Conservation (phyloP, 768 basidiomycete species). For the Leccinum subtestaceum region DNA sequence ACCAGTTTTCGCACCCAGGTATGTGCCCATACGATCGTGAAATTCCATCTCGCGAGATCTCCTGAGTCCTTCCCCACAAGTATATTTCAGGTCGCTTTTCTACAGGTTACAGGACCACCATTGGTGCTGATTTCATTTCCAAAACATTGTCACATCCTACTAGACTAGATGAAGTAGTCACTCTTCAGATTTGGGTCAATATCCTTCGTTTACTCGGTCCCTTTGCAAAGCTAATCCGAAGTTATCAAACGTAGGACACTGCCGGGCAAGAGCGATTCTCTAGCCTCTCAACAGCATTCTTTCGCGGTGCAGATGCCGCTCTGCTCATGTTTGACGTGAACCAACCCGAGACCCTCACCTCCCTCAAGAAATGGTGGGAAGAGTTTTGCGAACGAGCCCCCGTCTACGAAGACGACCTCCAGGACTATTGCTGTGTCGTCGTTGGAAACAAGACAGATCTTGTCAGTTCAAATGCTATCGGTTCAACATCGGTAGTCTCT, state of each 20-base stretch:
- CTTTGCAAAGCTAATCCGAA: conserved; percentile 4
- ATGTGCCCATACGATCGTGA: conserved; percentile 20
- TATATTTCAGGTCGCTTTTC: conserved; percentile 78
- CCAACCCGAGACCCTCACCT: conserved; percentile 53
- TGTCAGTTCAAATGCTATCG: conserved; percentile 10
- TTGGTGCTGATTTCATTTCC: conserved; percentile 85
- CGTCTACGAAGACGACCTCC: conserved; percentile 57
- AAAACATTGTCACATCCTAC: conserved; percentile 66
- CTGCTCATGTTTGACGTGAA: conserved; percentile 82
- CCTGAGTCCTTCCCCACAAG: conserved; percentile 33
- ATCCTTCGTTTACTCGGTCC: background rate
- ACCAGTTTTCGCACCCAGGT: conserved; percentile 76
- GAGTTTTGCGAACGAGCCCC: conserved; percentile 72
- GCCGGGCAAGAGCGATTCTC: conserved; percentile 90
- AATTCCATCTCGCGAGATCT: background rate
- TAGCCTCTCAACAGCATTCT: conserved; percentile 77
- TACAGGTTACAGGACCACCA: conserved; percentile 77
- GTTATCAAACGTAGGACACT: conserved; percentile 54
- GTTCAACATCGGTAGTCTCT: conserved; percentile 27
- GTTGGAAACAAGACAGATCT: conserved; percentile 80
- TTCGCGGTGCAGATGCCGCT: conserved; percentile 80
- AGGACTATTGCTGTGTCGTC: conserved; percentile 68
- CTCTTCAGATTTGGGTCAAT: conserved; percentile 67
- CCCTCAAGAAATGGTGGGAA: conserved; percentile 72
- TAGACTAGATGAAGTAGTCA: conserved; percentile 52